Evolutionary conservation across 805 yeast genomes (phyloP), one percentile per base, ranked within the genome.

Genomic region (Starmerella kuoi): DNA sequence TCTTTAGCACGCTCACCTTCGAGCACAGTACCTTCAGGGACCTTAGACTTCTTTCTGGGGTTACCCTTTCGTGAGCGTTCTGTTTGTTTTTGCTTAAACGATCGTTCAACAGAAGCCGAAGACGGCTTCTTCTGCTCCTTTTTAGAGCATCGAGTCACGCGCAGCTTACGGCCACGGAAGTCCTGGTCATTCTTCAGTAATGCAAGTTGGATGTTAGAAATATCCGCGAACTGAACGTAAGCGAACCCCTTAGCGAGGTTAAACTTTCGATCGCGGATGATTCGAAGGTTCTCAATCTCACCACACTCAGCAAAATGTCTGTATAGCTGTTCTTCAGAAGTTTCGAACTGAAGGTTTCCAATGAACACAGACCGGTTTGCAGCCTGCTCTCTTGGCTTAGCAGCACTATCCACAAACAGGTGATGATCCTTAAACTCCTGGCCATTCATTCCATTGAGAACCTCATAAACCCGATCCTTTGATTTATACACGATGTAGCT

Each of bases 201-300:
- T 1, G 95, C 96, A 57, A 83, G 81, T 48, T 77, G 76, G 8
- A 91, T 95, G 32, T 77, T 68, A 42, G 78, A 62, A 41, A 74
- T 61, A 54, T 63, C 67, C 47, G 69, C 72, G 66, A 87, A 91
- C 61, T 88, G 97, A 27, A 91, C 86, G 59, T 87, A 83, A 5
- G 95, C 98, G 65, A 91, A 87, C 5, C 99, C 99, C 64, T 91
- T 91, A 49, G 98, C 99, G 45, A 88, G 68, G 55, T 91, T 88
- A 19, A 96, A 88, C 64, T 84, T 84, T 15, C 94, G 65, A 59
- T 91, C 99, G 58, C 99, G 76, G 26, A 91, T 73, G 36, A 91
- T 72, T 61, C 99, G 74, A 25, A 91, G 95, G 48, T 81, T 79
- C 59, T 86, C 94, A 41, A 91, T 80, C 22, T 73, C 77, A 22